Evolutionary conservation across 352 stramenopile genomes (phyloP).

Genomic region (Thalassiosira pacifica): DNA sequence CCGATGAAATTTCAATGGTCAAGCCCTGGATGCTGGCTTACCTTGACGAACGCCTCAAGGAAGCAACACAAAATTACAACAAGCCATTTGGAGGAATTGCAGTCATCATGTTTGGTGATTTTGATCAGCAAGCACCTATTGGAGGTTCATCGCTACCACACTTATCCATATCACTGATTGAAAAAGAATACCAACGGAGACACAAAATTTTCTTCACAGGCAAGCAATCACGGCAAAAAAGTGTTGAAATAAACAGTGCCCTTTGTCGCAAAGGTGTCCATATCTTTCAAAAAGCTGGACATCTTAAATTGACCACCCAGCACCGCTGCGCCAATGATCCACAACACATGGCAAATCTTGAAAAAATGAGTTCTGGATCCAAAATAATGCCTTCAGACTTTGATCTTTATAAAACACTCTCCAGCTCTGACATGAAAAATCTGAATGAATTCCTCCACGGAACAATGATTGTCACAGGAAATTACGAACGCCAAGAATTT

Average conservation of each 20-base stretch:
- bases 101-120: conserved; percentile 52
- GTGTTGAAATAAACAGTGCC: conserved; percentile 27
- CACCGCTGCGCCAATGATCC: conserved; percentile 40
- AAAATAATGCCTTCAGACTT: conserved; percentile 36
- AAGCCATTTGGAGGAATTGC: conserved; percentile 47
- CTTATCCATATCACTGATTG: conserved; percentile 16
- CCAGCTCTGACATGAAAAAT: conserved; percentile 4
- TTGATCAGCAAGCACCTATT: conserved; percentile 52
- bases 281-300: conserved; percentile 20
- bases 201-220: conserved; percentile 19
- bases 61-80: conserved; percentile 33
- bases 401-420: conserved; percentile 31
- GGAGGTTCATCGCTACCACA: conserved; percentile 47
- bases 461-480: conserved; percentile 52
- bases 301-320: conserved; percentile 26
- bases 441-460: conserved; percentile 17
- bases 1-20: conserved; percentile 54
- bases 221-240: conserved; percentile 5
- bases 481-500: conserved; percentile 42
- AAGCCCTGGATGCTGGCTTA: conserved; percentile 60
- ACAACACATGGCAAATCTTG: conserved; percentile 29
- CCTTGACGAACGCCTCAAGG: conserved; percentile 50
- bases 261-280: conserved; percentile 12
- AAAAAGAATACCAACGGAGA: conserved; percentile 39
- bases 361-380: conserved; percentile 34